Evolutionary conservation across 2,329 filamentous ascomycete species (phyloP).

Genomic region (Talaromyces sp.): DNA sequence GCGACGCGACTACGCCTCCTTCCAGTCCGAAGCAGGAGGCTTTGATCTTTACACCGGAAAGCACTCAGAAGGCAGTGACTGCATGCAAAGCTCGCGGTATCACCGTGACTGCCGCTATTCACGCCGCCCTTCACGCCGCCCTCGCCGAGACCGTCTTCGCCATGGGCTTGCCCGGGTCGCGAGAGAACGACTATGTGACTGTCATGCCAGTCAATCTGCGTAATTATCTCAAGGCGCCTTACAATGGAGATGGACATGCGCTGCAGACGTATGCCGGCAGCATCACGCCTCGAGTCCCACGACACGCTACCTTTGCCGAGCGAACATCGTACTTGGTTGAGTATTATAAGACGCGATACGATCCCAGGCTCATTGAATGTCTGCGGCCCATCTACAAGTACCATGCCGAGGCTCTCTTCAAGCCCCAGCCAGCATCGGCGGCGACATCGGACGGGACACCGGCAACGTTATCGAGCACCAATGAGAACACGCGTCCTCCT

Average conservation of each 20-base stretch:
- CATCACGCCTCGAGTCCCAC: slow-evolving; percentile 16
- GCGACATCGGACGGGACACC: neutral
- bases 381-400: slow-evolving; percentile 18
- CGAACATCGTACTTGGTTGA: slow-evolving; percentile 14
- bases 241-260: slow-evolving; percentile 18
- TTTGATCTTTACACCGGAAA: slow-evolving; percentile 13
- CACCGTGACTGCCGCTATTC: slow-evolving; percentile 20
- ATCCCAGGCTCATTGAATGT: slow-evolving; percentile 9
- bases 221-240: slow-evolving; percentile 17
- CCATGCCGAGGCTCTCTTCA: slow-evolving; percentile 16
- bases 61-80: slow-evolving; percentile 10
- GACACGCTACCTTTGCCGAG: slow-evolving; percentile 14
- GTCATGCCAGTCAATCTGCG: slow-evolving; percentile 22
- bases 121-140: too few species aligned
- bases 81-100: slow-evolving; percentile 18
- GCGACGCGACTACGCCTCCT: slow-evolving; percentile 13
- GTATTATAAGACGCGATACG: slow-evolving; percentile 16
- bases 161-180: slow-evolving; percentile 3
- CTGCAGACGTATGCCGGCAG: slow-evolving; percentile 19
- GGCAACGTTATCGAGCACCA: neutral
- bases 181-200: slow-evolving; percentile 15
- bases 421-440: neutral
- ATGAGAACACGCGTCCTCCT: slow-evolving; percentile 7
- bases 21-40: slow-evolving; percentile 11
- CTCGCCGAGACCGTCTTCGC: slow-evolving; percentile 20